Evolutionary conservation across 2,329 filamentous ascomycete genomes (phyloP), one percentile per base, ranked within the genome.

Genomic region (Teratosphaeriaceae sp.): DNA sequence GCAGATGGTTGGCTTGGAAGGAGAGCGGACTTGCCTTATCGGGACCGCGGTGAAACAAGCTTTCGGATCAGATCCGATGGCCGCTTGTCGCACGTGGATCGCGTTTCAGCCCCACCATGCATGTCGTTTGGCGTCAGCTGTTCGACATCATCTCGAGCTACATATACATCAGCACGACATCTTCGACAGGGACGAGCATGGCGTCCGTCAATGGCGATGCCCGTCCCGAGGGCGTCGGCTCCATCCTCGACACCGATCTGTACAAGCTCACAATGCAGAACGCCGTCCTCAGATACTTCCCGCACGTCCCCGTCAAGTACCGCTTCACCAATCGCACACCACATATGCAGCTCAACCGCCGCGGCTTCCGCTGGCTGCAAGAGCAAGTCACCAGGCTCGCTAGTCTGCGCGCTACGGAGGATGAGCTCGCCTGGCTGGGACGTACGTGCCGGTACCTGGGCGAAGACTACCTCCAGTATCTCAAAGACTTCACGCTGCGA

Each of bases 221-320:
- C 3, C 33, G 40, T 11, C 52, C 68, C 5, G 62, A 65, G 40
- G 65, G 63, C 43, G 54, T 67, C 30, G 57, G 51, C 48, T 73
- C 70, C 2, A 60, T 74, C n/a, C 58, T 74, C 35, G 71, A 74
- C 45, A 74, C 71, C 43, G 80, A 84, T 63, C 67, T 98, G 48
- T 98, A 96, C 78, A 98, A 98, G 68, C 69, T 98, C 66, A 98
- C 92, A 16, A 98, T 98, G 92, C 92, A 98, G 82, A 95, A 86
- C 62, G 88, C 88, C 48, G 84, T 97, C 52, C 77, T 94, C 54
- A 94, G 94, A 66, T 94, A 89, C 71, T 97, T 94, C 65, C 84
- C 84, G 24, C 75, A 89, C 45, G 70, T 72, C 45, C 78, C 82
- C 34, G 92, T 97, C 45, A 88, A 86, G 2, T 98, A 97, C 62